A percentile compares a stretch with the other conserved stretches of the same genome.
Conservation (phyloP, 2,329 filamentous ascomycete species). For the Aspergillus sp. region DNA sequence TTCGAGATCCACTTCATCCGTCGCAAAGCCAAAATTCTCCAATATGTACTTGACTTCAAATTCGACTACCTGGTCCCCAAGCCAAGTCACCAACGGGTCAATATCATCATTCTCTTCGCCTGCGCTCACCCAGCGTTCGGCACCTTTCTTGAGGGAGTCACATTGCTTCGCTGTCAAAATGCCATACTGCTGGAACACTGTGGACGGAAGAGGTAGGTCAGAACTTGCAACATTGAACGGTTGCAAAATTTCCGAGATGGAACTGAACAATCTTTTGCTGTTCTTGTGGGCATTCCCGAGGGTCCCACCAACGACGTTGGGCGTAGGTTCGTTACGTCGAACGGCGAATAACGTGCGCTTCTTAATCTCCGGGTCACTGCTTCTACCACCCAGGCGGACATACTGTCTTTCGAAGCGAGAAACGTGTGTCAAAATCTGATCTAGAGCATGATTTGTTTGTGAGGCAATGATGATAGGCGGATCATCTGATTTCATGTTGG, state of each 20-base stretch:
- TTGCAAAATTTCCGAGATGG: slow-evolving; percentile 43
- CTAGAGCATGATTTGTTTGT: slow-evolving; percentile 87
- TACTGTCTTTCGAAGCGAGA: slow-evolving; percentile 63
- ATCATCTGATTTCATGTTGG: slow-evolving; percentile 56
- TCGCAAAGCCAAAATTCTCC: slow-evolving; percentile 54
- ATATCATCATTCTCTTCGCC: slow-evolving; percentile 22
- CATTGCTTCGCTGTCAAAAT: slow-evolving; percentile 65
- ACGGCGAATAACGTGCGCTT: slow-evolving; percentile 67
- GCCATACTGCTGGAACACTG: slow-evolving; percentile 53
- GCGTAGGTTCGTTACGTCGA: slow-evolving; percentile 37
- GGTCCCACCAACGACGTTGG: slow-evolving; percentile 42
- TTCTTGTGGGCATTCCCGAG: slow-evolving; percentile 40
- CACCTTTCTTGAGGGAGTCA: slow-evolving; percentile 57
- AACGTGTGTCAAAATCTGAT: slow-evolving; percentile 72
- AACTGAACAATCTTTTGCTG: slow-evolving; percentile 45
- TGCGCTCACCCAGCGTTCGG: slow-evolving; percentile 44
- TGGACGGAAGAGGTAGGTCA: slow-evolving; percentile 52
- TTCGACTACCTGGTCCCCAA: slow-evolving; percentile 52
- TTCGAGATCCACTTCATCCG: slow-evolving; percentile 62
- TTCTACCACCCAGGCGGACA: slow-evolving; percentile 68
- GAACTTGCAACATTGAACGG: slow-evolving; percentile 40
- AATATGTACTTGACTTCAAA: slow-evolving; percentile 47
- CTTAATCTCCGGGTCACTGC: slow-evolving; percentile 64
- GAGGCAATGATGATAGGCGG: slow-evolving; percentile 76
- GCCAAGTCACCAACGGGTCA: slow-evolving; percentile 55